Evolutionary conservation across 257 asterid genomes (phyloP).

Genomic region (Gentiana dahurica): DNA sequence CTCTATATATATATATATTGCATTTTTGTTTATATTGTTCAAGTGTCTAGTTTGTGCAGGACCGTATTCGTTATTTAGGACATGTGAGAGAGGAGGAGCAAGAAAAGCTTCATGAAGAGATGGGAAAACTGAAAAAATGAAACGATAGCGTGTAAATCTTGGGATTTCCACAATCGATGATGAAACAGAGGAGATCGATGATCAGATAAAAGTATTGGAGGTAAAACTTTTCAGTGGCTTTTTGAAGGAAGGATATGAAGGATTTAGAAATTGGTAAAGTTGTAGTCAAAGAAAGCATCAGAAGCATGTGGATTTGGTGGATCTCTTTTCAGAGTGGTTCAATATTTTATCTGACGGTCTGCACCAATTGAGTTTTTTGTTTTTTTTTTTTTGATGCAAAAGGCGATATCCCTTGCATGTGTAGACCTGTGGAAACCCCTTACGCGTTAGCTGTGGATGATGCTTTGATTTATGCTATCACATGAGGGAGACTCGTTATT

Average conservation of each 20-base stretch:
- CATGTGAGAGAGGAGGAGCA: conserved; percentile 27
- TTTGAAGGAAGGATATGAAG: conserved; percentile 23
- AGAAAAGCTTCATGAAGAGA: conserved; percentile 21
- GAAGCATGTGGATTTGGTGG: conserved; percentile 18
- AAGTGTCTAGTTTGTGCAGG: conserved; percentile 27
- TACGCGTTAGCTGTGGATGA: no score
- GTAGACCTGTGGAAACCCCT: no score
- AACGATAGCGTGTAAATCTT: conserved; percentile 11
- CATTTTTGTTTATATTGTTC: conserved; percentile 35
- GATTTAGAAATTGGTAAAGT: conserved; percentile 20
- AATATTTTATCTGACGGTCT: no score
- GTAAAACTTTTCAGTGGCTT: conserved; percentile 22
- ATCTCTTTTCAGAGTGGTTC: conserved; percentile 1
- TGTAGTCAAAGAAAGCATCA: conserved; percentile 21
- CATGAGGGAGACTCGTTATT: no score
- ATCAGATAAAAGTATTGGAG: conserved; percentile 33
- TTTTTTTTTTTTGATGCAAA: no score
- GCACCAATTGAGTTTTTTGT: no score
- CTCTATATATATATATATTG: no score
- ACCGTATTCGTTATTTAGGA: conserved; percentile 24
- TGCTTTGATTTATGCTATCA: no score
- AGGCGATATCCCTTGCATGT: no score
- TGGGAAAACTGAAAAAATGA: conserved; percentile 16
- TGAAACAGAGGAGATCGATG: conserved; percentile 33
- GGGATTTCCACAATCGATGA: no score